Conservation (phyloP, 768 basidiomycete species). For the Lentinula guzmanii region DNA sequence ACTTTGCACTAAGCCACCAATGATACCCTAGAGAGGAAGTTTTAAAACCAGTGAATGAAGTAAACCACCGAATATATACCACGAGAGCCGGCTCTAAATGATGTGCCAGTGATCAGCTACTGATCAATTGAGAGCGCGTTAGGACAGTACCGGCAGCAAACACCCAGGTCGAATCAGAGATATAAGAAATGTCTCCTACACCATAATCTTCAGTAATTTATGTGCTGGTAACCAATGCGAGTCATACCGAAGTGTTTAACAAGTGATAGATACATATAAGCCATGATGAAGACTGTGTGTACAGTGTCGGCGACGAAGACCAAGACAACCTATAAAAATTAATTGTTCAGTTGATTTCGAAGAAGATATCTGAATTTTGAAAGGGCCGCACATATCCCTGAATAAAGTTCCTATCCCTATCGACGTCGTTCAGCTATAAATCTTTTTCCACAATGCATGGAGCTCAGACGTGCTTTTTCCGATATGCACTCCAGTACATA, state of each 20-base stretch:
- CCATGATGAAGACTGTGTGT: constrained; percentile 4
- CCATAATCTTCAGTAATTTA: neutral
- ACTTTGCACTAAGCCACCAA: constrained; percentile 5
- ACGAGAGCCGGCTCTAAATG: neutral
- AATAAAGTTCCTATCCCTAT: neutral
- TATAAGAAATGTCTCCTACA: neutral
- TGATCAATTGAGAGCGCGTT: neutral
- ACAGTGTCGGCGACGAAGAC: constrained; percentile 3
- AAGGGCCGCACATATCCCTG: neutral
- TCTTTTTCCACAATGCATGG: neutral
- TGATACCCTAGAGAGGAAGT: neutral
- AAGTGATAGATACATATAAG: constrained; percentile 3
- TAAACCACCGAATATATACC: neutral
- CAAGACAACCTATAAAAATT: neutral
- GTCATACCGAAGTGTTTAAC: constrained; percentile 5
- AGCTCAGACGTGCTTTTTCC: neutral
- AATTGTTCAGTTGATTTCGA: too few relatives aligned
- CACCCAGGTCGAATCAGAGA: constrained; percentile 2
- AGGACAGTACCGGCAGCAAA: neutral
- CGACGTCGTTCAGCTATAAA: neutral
- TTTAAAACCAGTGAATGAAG: neutral
- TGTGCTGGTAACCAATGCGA: neutral
- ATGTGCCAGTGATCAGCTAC: too few relatives aligned
- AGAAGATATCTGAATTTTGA: neutral
- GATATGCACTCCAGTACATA: constrained; percentile 6